Evolutionary conservation across 352 stramenopile genomes (phyloP).

Genomic region (Phytophthora rubi): DNA sequence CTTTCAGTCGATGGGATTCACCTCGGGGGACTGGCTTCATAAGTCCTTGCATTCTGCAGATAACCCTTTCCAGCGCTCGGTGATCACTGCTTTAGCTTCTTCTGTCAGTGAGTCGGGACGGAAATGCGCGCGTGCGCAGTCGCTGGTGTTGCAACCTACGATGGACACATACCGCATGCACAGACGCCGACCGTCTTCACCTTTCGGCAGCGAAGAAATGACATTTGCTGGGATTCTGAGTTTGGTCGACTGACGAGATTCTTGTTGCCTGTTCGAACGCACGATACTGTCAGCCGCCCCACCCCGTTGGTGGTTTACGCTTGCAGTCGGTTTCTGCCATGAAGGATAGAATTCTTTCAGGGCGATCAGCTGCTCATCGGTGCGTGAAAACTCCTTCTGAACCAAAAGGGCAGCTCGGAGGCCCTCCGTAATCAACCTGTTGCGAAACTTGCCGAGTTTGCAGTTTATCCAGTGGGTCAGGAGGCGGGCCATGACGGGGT

Average conservation of each 20-base stretch:
- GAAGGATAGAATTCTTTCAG: conserved; percentile 1
- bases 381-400: conserved; percentile 4
- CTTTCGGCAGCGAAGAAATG: neutral
- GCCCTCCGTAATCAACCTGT: neutral
- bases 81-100: conserved; percentile 8
- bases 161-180: conserved; percentile 11
- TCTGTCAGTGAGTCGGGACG: neutral
- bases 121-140: conserved; percentile 6
- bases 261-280: too few species aligned
- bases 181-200: conserved; percentile 1
- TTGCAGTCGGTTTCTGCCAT: neutral
- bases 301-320: too few species aligned
- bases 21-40: conserved; percentile 1
- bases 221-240: neutral
- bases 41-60: conserved; percentile 8
- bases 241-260: too few species aligned
- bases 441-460: conserved; percentile 17
- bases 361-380: conserved; percentile 8
- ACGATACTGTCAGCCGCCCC: too few species aligned
- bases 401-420: neutral
- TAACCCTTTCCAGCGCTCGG: conserved; percentile 11
- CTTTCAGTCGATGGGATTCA: neutral
- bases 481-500: conserved; percentile 3
- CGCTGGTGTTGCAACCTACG: neutral
- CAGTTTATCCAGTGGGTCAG: conserved; percentile 13